Conservation (phyloP, 257 asterid species). For the Salvia miltiorrhiza region DNA sequence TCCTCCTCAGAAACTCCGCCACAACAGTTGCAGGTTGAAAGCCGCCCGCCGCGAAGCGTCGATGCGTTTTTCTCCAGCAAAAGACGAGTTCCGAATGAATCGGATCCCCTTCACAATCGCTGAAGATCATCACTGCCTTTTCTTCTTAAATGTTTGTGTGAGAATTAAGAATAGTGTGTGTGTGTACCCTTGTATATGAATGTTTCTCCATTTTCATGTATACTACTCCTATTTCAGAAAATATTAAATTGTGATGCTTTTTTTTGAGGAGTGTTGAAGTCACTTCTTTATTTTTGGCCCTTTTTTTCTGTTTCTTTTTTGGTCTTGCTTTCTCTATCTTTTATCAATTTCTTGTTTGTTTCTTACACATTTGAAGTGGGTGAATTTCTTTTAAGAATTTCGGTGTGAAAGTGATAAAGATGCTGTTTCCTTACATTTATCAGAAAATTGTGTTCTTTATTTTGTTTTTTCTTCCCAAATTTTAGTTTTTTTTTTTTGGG, state of each 20-base stretch:
- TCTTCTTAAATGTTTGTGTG: no score
- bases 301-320: background rate
- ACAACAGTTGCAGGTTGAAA: background rate
- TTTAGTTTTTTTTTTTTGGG: no score
- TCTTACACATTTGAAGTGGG: background rate
- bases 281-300: background rate
- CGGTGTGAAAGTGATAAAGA: background rate
- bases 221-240: background rate
- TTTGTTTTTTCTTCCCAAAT: no score
- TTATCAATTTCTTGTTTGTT: background rate
- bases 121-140: background rate
- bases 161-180: no score
- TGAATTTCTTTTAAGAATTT: background rate
- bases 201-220: background rate
- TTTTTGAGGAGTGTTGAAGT: background rate
- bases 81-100: conserved; percentile 36
- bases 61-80: conserved; percentile 30
- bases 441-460: no score
- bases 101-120: conserved; percentile 45
- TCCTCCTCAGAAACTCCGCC: background rate
- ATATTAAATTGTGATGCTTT: background rate
- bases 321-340: background rate
- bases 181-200: no score
- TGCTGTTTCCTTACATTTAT: background rate
- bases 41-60: background rate